Percentiles rank a stretch among this genome's conserved stretches.
Conservation (phyloP, 208 protist species). For the Leishmania lainsoni region DNA sequence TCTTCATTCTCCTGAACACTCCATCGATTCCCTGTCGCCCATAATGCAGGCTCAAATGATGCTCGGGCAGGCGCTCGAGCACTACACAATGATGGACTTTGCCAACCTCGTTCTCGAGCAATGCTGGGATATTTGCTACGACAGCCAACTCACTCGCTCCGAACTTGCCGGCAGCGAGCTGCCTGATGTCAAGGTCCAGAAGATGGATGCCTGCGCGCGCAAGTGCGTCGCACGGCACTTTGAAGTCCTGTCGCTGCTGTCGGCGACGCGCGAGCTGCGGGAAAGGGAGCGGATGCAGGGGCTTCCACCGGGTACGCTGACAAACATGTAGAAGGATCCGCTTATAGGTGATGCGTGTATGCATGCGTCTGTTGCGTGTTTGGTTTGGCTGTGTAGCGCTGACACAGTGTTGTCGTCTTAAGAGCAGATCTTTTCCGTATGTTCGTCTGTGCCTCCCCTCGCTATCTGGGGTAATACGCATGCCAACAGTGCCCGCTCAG, state of each 20-base stretch:
- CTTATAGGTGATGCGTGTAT: not conserved
- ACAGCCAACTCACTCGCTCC: constrained; percentile 61
- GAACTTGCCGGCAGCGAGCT: constrained; percentile 59
- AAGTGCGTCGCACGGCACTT: constrained; percentile 90
- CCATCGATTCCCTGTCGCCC: not conserved
- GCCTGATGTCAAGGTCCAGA: constrained; percentile 54
- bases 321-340: not conserved
- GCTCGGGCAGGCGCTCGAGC: constrained; percentile 68
- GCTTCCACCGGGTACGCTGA: constrained; percentile 32
- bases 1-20: not conserved
- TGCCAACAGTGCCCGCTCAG: not conserved
- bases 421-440: not conserved
- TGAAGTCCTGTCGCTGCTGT: constrained; percentile 85
- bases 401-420: not conserved
- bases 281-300: constrained; percentile 42
- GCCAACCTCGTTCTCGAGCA: constrained; percentile 65
- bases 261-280: constrained; percentile 51
- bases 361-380: too few relatives aligned
- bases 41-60: constrained; percentile 84
- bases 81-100: constrained; percentile 77
- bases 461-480: not conserved
- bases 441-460: not conserved
- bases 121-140: constrained; percentile 91
- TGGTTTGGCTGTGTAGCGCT: too few relatives aligned
- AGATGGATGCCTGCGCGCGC: constrained; percentile 84